Evolutionary conservation across 2,329 filamentous ascomycete genomes (phyloP).

Genomic region (Claviceps sp.): DNA sequence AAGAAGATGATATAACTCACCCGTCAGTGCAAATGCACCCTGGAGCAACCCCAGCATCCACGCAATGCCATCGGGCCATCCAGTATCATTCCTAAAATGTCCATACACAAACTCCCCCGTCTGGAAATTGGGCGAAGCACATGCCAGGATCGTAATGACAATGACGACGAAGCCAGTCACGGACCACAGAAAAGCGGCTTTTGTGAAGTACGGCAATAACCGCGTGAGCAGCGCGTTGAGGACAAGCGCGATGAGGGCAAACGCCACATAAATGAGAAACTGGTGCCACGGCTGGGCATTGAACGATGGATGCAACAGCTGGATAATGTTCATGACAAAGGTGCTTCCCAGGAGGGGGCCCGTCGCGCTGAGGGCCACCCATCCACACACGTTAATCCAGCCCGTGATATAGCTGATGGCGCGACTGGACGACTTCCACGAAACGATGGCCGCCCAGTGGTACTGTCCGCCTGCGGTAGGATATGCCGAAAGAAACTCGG

Average conservation of each 20-base stretch:
- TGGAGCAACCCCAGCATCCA: constrained; percentile 43
- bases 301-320: constrained; percentile 45
- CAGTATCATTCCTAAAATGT: constrained; percentile 53
- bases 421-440: constrained; percentile 45
- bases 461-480: constrained; percentile 49
- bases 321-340: constrained; percentile 52
- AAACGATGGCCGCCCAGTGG: constrained; percentile 56
- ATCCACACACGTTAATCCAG: constrained; percentile 61
- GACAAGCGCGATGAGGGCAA: constrained; percentile 45
- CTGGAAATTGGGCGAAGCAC: constrained; percentile 51
- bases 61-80: constrained; percentile 55
- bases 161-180: constrained; percentile 56
- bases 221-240: constrained; percentile 49
- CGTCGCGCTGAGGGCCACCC: constrained; percentile 56
- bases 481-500: constrained; percentile 57
- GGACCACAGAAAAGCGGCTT: constrained; percentile 58
- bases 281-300: constrained; percentile 52
- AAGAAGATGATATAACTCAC: constrained; percentile 5
- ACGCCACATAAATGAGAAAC: constrained; percentile 58
- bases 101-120: constrained; percentile 52
- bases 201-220: constrained; percentile 51
- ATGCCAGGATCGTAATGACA: constrained; percentile 54
- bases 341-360: constrained; percentile 54
- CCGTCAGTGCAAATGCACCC: constrained; percentile 33
- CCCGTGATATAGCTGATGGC: constrained; percentile 57